Evolutionary conservation across 1,284 basidiomycete genomes (phyloP).

Genomic region (Malassezia restricta): DNA sequence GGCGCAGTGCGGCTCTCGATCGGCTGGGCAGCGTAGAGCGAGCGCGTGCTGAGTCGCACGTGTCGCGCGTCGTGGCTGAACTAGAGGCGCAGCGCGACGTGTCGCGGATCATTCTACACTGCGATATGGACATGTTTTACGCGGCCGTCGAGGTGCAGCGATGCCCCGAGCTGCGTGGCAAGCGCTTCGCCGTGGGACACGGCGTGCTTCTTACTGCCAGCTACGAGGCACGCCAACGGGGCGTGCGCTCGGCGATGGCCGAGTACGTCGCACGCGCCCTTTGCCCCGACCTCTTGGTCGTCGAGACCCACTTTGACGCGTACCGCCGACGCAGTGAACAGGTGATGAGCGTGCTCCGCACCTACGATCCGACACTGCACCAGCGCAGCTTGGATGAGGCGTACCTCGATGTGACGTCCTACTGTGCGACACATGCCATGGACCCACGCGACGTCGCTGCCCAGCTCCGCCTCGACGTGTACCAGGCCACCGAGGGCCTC

Average conservation of each 20-base stretch:
- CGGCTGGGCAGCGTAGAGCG: conserved; percentile 17
- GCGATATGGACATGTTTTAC: conserved; percentile 50
- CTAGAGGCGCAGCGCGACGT: conserved; percentile 69
- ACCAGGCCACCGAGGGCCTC: conserved; percentile 49
- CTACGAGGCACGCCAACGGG: conserved; percentile 52
- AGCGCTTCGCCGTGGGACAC: conserved; percentile 37
- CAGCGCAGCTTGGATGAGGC: conserved; percentile 64
- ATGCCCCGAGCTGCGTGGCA: conserved; percentile 62
- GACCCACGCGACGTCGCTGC: conserved; percentile 61
- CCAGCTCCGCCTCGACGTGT: conserved; percentile 27
- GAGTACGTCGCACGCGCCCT: conserved; percentile 84
- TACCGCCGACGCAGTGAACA: conserved; percentile 40
- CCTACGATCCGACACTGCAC: conserved; percentile 69
- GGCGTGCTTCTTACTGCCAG: conserved; percentile 38
- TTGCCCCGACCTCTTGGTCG: conserved; percentile 75
- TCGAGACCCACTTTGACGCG: conserved; percentile 48
- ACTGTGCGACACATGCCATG: conserved; percentile 58
- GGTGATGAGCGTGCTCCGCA: conserved; percentile 52
- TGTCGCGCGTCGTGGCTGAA: conserved; percentile 51
- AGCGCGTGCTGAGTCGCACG: conserved; percentile 23
- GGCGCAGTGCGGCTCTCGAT: conserved; percentile 25
- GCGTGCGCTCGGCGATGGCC: conserved; percentile 53
- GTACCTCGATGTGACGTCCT: conserved; percentile 69
- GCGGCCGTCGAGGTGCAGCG: conserved; percentile 55
- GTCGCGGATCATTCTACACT: conserved; percentile 68